Conservation (phyloP, 2,329 filamentous ascomycete genomes). For the Talaromyces verruculosus region DNA sequence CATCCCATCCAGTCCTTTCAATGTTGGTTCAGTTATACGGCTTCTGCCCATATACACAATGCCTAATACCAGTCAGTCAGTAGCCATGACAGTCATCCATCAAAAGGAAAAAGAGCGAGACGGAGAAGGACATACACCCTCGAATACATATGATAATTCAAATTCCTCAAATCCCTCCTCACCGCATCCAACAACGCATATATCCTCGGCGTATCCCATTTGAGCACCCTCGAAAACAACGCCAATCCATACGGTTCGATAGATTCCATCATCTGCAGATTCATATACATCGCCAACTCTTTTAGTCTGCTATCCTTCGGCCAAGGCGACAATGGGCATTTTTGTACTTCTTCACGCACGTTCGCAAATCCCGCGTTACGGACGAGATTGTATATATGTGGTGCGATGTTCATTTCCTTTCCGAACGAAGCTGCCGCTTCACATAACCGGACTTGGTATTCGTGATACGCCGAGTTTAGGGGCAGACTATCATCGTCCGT, state of each 20-base stretch:
- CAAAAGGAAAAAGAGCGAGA: neutral
- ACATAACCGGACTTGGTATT: conserved; percentile 26
- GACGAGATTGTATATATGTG: conserved; percentile 43
- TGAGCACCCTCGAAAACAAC: conserved; percentile 29
- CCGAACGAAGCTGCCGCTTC: conserved; percentile 29
- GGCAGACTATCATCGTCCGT: conserved; percentile 32
- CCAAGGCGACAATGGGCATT: conserved; percentile 47
- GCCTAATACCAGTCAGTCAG: conserved; percentile 5
- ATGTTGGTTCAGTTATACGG: conserved; percentile 29
- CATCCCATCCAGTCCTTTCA: neutral
- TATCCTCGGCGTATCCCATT: conserved; percentile 26
- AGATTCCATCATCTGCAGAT: conserved; percentile 26
- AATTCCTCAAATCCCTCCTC: conserved; percentile 19
- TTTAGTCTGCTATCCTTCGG: conserved; percentile 23
- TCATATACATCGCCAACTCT: conserved; percentile 25
- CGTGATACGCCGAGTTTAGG: conserved; percentile 24
- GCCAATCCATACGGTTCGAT: conserved; percentile 29
- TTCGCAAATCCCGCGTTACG: conserved; percentile 53
- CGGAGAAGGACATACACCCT: conserved; percentile 9
- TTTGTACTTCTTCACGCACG: conserved; percentile 39
- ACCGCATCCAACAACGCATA: conserved; percentile 12
- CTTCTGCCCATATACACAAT: conserved; percentile 22
- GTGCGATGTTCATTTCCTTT: conserved; percentile 31
- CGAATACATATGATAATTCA: conserved; percentile 23
- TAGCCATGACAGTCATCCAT: neutral